Evolutionary conservation across 1,284 basidiomycete genomes (phyloP), one percentile per base, ranked within the genome.

Genomic region (Hemileia vastatrix): DNA sequence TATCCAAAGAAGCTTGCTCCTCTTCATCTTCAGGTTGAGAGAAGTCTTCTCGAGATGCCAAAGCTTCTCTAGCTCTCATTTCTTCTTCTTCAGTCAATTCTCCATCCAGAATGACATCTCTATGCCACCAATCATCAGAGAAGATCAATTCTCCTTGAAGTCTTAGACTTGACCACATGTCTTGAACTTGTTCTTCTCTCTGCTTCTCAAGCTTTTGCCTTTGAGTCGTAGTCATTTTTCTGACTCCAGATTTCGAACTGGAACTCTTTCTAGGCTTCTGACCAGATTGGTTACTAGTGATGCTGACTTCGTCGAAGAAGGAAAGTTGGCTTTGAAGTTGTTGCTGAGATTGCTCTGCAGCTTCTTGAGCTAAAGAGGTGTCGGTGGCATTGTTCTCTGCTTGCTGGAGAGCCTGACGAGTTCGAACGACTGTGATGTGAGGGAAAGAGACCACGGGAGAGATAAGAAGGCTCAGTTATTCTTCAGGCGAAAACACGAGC

Each of bases 381-480:
- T 50, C 60, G 40, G 54, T 53, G 56, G 11, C 19, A 19, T 18
- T 27, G 33, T 32, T 43, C 80, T 82, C 32, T 86, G 77, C 49
- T 82, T 78, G 53, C 78, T 79, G 27, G 86, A 85, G 0, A 86
- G 78, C n/a, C n/a, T n/a, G n/a, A n/a, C n/a, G n/a, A n/a, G n/a
- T n/a, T 40, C 36, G 36, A 11, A 40, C 36, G 15, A 40, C 36
- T 40, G 36, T 9, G 15, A 15, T 24, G 13, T 19, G 18, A 40
- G 23, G 27, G 27, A 27, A 27, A 27, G 27, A 27, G 27, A 27
- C 27, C 27, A 27, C 27, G 27, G 27, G 21, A 53, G 51, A 32
- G 51, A 19, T 21, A 24, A 8, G 32, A n/a, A 53, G 51, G 13
- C 27, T 53, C 51, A 19, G 23, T 23, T 27, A 27, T 9, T 24